These are phyloP conservation scores for Cordyceps javanica DNA, from an alignment of 2,329 filamentous ascomycete genomes.

Conservation along the genomic window DNA sequence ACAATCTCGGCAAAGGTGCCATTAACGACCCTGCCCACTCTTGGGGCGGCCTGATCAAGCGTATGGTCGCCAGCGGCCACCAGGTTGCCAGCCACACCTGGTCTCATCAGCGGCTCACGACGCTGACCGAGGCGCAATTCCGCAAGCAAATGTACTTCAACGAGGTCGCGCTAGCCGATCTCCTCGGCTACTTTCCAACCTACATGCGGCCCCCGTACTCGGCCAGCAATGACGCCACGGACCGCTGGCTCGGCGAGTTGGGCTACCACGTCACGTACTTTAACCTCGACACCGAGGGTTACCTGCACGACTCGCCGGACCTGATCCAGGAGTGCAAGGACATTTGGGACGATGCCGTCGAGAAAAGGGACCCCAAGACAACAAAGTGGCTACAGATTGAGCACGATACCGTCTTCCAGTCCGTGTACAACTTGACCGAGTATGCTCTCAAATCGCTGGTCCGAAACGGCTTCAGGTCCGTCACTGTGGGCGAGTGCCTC, in stretches of 20 bases:
- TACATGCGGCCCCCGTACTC: constrained; percentile 43
- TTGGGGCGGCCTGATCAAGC: constrained; percentile 31
- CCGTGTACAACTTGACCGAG: constrained; percentile 36
- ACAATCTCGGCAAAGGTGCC: constrained; percentile 33
- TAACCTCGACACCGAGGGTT: constrained; percentile 56
- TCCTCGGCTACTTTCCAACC: constrained; percentile 35
- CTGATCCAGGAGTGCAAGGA: constrained; percentile 41
- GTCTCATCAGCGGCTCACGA: constrained; percentile 38
- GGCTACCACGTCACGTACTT: constrained; percentile 56
- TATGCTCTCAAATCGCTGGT: constrained; percentile 36
- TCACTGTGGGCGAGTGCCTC: constrained; percentile 47
- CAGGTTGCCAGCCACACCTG: constrained; percentile 52
- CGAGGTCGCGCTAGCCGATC: constrained; percentile 36
- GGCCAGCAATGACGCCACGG: constrained; percentile 34
- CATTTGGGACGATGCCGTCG: constrained; percentile 32
- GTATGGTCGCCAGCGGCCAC: constrained; percentile 49
- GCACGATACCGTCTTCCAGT: constrained; percentile 43
- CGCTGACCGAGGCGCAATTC: constrained; percentile 27
- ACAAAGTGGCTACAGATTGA: constrained; percentile 46
- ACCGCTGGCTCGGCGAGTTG: constrained; percentile 34
- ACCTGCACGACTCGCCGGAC: constrained; percentile 44
- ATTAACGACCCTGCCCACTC: constrained; percentile 33
- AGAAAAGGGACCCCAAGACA: constrained; percentile 20
- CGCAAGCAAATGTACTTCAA: constrained; percentile 36
- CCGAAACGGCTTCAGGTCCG: constrained; percentile 35